These are phyloP conservation scores for Leptomonas pyrrhocoris DNA, from an alignment of 208 protist genomes.

Conservation along the genomic window DNA sequence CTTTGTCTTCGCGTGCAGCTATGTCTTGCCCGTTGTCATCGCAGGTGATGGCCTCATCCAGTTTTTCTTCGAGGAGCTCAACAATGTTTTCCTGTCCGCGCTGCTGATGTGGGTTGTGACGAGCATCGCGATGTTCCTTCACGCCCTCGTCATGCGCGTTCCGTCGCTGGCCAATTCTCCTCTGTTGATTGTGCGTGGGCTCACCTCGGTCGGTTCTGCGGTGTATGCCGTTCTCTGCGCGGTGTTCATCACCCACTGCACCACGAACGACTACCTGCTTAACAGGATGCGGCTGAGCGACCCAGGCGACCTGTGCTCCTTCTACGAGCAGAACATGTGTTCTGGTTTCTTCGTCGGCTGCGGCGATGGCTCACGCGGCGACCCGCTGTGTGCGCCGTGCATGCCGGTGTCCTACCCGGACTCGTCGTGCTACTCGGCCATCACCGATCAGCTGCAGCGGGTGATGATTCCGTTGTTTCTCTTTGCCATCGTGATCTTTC, in stretches of 20 bases:
- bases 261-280: not conserved
- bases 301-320: not conserved
- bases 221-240: constrained; percentile 14
- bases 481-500: constrained; percentile 9
- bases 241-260: constrained; percentile 1
- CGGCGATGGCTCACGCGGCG: too few species aligned
- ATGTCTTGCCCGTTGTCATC: not conserved
- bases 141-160: constrained; percentile 47
- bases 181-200: constrained; percentile 10
- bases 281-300: not conserved
- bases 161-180: constrained; percentile 21
- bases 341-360: constrained; percentile 6
- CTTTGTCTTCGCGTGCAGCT: constrained; percentile 2
- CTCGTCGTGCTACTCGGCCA: constrained; percentile 4
- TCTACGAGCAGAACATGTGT: constrained; percentile 18
- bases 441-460: not conserved
- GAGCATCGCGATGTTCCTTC: not conserved
- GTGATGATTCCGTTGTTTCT: constrained; percentile 8
- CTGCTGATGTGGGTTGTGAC: not conserved
- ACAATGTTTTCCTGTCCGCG: not conserved
- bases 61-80: not conserved
- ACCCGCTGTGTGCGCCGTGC: constrained; percentile 7
- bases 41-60: not conserved
- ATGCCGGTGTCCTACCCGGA: not conserved
- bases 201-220: constrained; percentile 17